Evolutionary conservation across 23 red algal species (phyloP).

Genomic region (Gracilaria caudata): DNA sequence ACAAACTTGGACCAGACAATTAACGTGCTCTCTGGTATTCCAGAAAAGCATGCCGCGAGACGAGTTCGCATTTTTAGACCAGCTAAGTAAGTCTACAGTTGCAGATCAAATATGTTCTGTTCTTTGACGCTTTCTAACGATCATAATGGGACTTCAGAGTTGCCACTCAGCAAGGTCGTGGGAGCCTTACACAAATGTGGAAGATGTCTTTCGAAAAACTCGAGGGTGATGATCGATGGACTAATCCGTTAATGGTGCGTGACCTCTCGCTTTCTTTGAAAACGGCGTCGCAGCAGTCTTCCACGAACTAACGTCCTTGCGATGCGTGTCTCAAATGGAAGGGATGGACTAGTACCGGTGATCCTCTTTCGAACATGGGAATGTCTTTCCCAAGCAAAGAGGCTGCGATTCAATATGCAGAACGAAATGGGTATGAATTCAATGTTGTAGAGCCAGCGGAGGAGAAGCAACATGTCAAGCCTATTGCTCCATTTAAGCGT

Average conservation of each 20-base stretch:
- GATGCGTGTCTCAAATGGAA: conserved; percentile 11
- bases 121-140: background rate
- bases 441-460: conserved; percentile 77
- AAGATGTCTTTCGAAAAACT: conserved; percentile 89
- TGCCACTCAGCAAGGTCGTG: conserved; percentile 93
- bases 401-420: conserved; percentile 89
- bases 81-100: conserved; percentile 55
- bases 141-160: conserved; percentile 32
- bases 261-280: background rate
- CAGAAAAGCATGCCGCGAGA: conserved; percentile 80
- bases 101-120: background rate
- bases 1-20: conserved; percentile 27
- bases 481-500: conserved; percentile 82
- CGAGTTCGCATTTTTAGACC: conserved; percentile 82
- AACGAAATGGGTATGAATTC: conserved; percentile 79
- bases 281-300: background rate
- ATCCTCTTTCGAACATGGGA: conserved; percentile 88
- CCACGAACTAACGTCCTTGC: background rate
- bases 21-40: conserved; percentile 77
- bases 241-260: conserved; percentile 97
- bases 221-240: conserved; percentile 92
- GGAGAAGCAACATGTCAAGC: conserved; percentile 79
- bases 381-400: conserved; percentile 91
- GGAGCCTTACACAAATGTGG: conserved; percentile 86
- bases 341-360: conserved; percentile 98